These are phyloP conservation scores for Echinosophora koreensis DNA, from an alignment of 306 rosid genomes.

Conservation along the genomic window DNA sequence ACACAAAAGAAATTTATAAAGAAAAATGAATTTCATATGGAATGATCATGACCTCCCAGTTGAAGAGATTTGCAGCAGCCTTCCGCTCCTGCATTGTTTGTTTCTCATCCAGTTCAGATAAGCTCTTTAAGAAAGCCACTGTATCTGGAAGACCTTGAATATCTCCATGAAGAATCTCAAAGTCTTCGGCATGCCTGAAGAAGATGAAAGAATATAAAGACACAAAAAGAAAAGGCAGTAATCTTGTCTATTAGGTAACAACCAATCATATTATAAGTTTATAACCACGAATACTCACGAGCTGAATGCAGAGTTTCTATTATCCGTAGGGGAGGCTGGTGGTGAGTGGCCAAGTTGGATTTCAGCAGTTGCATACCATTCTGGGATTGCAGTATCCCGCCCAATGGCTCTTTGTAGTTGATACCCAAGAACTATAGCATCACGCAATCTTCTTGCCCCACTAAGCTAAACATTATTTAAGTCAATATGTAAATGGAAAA, in stretches of 20 bases:
- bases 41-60: constrained; percentile 77
- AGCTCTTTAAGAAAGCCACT: constrained; percentile 72
- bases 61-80: constrained; percentile 97
- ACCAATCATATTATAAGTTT: constrained; percentile 7
- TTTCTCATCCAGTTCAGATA: constrained; percentile 77
- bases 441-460: constrained; percentile 97
- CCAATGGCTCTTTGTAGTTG: constrained; percentile 95
- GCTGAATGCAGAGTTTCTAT: constrained; percentile 47
- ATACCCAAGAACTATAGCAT: constrained; percentile 98
- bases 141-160: constrained; percentile 88
- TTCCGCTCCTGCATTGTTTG: constrained; percentile 77
- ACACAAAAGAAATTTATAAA: constrained; percentile 17
- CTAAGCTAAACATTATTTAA: constrained; percentile 72
- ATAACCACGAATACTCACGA: constrained; percentile 61
- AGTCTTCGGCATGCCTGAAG: constrained; percentile 68
- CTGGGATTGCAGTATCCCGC: constrained; percentile 86
- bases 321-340: constrained; percentile 52
- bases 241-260: constrained; percentile 33
- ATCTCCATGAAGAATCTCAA: constrained; percentile 96
- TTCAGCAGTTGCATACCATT: constrained; percentile 93
- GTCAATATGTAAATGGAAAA: constrained; percentile 46
- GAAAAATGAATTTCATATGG: constrained; percentile 27
- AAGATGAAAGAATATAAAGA: constrained; percentile 22
- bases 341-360: constrained; percentile 70
- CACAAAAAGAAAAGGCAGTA: constrained; percentile 15